A percentile compares a stretch with the other conserved stretches of the same genome.
phyloP scores from a whole-genome alignment of 106 monocot species.

The Dendrobium nobile region DNA sequence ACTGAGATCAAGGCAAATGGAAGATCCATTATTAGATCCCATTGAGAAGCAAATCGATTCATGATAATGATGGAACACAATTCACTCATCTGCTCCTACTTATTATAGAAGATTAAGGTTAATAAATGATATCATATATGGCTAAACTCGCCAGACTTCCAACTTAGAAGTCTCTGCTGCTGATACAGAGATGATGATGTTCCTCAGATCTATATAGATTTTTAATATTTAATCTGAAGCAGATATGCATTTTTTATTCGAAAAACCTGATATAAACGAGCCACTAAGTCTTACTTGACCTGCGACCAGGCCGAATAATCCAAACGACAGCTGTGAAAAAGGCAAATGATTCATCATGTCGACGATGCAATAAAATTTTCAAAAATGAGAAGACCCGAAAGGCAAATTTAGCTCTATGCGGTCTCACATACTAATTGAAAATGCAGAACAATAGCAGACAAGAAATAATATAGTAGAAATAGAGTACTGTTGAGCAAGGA shows the following conservation, averaged over 20 bases:
- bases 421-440: neutral
- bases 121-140: neutral
- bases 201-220: too few relatives aligned
- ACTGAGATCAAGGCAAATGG: conserved; percentile 12
- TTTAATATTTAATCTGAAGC: too few relatives aligned
- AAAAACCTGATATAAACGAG: too few relatives aligned
- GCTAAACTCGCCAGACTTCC: too few relatives aligned
- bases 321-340: too few relatives aligned
- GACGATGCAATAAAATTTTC: neutral
- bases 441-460: neutral
- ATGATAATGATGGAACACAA: neutral
- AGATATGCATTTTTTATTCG: too few relatives aligned
- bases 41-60: neutral
- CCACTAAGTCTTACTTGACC: too few relatives aligned
- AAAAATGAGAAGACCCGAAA: neutral
- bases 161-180: too few relatives aligned
- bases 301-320: too few relatives aligned
- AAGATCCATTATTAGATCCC: neutral
- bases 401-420: neutral
- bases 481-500: too few relatives aligned
- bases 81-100: neutral
- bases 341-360: too few relatives aligned
- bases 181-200: too few relatives aligned
- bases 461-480: neutral
- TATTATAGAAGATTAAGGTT: neutral